phyloP scores from a whole-genome alignment of 192 early-diverging fungal genomes.

The Coemansia sp. region DNA sequence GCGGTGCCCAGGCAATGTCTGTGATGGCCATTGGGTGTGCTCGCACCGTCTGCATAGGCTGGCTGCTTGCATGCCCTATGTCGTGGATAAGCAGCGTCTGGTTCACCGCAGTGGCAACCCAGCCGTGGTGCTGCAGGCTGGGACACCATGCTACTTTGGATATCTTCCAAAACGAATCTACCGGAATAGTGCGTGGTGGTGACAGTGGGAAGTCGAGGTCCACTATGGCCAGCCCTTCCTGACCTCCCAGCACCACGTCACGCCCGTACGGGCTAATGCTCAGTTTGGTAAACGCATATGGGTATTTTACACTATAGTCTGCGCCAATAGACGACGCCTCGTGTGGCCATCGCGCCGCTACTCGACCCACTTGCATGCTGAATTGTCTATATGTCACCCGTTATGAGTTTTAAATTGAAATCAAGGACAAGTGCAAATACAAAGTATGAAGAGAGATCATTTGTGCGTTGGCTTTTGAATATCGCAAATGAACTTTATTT shows the following conservation, averaged over 20 bases:
- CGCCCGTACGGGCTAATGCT: constrained; percentile 50
- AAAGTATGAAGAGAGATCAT: constrained; percentile 2
- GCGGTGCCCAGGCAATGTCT: constrained; percentile 44
- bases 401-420: neutral
- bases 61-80: constrained; percentile 21
- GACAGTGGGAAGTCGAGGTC: constrained; percentile 42
- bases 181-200: constrained; percentile 30
- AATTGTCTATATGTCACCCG: neutral
- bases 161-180: constrained; percentile 37
- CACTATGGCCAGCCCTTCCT: constrained; percentile 35
- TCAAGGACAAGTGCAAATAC: neutral
- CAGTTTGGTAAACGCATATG: constrained; percentile 34
- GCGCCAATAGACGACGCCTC: constrained; percentile 28
- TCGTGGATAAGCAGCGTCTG: constrained; percentile 44
- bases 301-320: constrained; percentile 41
- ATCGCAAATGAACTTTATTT: no score
- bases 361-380: neutral
- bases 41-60: constrained; percentile 38
- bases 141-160: constrained; percentile 44
- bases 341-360: constrained; percentile 9
- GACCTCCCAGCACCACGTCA: constrained; percentile 41
- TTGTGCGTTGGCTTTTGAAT: no score
- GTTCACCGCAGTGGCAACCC: constrained; percentile 41
- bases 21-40: constrained; percentile 47
- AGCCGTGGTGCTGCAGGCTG: constrained; percentile 32